These are phyloP conservation scores for Dimargaris verticillata DNA, from an alignment of 192 early-diverging fungal species.

Conservation along the genomic window DNA sequence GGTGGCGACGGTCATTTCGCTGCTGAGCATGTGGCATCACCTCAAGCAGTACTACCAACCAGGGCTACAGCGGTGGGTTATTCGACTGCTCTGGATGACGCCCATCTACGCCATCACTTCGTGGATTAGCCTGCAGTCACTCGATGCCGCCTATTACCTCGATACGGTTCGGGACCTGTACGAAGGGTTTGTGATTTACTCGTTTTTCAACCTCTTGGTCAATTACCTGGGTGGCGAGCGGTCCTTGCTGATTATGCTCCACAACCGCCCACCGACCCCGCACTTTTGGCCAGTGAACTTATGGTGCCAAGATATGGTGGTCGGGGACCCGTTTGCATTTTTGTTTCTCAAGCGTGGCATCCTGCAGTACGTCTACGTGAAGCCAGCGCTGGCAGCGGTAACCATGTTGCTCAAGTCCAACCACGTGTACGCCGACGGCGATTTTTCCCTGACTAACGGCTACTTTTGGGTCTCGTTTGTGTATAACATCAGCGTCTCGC, in stretches of 20 bases:
- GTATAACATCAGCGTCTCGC: slow-evolving; percentile 80
- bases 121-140: slow-evolving; percentile 55
- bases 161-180: slow-evolving; percentile 86
- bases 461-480: slow-evolving; percentile 70
- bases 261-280: slow-evolving; percentile 53
- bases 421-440: slow-evolving; percentile 65
- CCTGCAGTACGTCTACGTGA: slow-evolving; percentile 84
- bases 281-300: slow-evolving; percentile 69
- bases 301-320: slow-evolving; percentile 53
- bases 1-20: slow-evolving; percentile 25
- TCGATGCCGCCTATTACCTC: slow-evolving; percentile 58
- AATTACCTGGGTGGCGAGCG: slow-evolving; percentile 83
- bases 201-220: slow-evolving; percentile 77
- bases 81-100: slow-evolving; percentile 52
- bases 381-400: slow-evolving; percentile 57
- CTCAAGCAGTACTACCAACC: slow-evolving; percentile 33
- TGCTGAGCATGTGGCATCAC: slow-evolving; percentile 27
- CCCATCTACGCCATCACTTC: slow-evolving; percentile 81
- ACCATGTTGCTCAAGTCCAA: slow-evolving; percentile 67
- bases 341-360: slow-evolving; percentile 78
- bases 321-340: slow-evolving; percentile 76
- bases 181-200: slow-evolving; percentile 92
- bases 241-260: slow-evolving; percentile 59
- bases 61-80: slow-evolving; percentile 43
- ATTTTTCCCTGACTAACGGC: slow-evolving; percentile 40